These are phyloP conservation scores for Xylariaceae sp. DNA, from an alignment of 2,329 filamentous ascomycete genomes.

Conservation along the genomic window DNA sequence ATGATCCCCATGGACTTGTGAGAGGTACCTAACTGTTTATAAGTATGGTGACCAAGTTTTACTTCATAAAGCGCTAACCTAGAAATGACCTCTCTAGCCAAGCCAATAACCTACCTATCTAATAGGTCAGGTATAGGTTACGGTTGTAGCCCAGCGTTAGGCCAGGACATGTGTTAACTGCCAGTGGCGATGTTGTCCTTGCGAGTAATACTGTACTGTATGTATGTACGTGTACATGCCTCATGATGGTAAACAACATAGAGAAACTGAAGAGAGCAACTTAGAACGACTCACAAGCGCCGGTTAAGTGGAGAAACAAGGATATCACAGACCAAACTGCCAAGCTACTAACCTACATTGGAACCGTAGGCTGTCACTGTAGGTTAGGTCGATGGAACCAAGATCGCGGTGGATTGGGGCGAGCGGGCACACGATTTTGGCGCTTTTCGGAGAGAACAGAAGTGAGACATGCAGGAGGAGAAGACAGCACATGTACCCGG, in stretches of 20 bases:
- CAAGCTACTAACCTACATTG: conserved; percentile 3
- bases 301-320: conserved; percentile 21
- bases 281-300: conserved; percentile 11
- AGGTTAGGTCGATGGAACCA: conserved; percentile 21
- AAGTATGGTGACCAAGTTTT: too few species aligned
- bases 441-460: conserved; percentile 18
- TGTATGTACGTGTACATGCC: neutral
- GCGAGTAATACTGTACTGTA: too few species aligned
- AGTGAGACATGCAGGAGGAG: conserved; percentile 39
- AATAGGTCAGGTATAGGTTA: too few species aligned
- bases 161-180: too few species aligned
- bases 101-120: too few species aligned
- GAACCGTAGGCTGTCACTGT: too few species aligned
- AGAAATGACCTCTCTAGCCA: too few species aligned
- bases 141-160: too few species aligned
- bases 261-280: neutral
- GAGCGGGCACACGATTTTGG: conserved; percentile 21
- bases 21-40: too few species aligned
- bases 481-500: too few species aligned
- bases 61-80: too few species aligned
- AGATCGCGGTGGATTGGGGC: conserved; percentile 24
- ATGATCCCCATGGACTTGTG: neutral
- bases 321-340: conserved; percentile 9
- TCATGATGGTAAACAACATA: neutral
- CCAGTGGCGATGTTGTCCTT: too few species aligned